phyloP scores from a whole-genome alignment of 345 rosid genomes.

The Orychophragmus violaceus region DNA sequence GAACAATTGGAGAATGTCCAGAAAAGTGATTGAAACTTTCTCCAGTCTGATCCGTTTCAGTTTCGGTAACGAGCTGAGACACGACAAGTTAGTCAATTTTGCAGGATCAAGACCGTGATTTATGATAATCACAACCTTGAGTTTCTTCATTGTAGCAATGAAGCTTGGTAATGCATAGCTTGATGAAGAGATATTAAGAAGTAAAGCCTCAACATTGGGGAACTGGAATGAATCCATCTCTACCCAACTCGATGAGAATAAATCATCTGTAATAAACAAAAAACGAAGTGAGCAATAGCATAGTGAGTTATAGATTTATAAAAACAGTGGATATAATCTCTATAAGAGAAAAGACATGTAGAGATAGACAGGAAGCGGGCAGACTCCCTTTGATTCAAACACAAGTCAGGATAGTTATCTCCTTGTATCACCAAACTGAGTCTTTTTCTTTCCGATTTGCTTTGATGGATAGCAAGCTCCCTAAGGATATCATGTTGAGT shows the following conservation, averaged over 20 bases:
- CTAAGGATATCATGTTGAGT: too few relatives aligned
- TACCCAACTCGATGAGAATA: slow-evolving; percentile 39
- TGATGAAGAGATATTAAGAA: too few relatives aligned
- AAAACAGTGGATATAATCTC: too few relatives aligned
- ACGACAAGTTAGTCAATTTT: too few relatives aligned
- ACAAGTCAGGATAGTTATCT: slow-evolving; percentile 39
- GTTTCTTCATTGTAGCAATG: too few relatives aligned
- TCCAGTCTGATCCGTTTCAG: slow-evolving; percentile 55
- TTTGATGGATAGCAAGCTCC: slow-evolving; percentile 43
- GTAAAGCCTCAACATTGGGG: slow-evolving; percentile 40
- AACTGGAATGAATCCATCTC: slow-evolving; percentile 31
- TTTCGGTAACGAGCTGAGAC: slow-evolving; percentile 33
- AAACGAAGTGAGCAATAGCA: too few relatives aligned
- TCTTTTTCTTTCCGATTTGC: slow-evolving; percentile 24
- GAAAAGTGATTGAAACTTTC: slow-evolving; percentile 27
- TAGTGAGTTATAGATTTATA: too few relatives aligned
- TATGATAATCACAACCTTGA: too few relatives aligned
- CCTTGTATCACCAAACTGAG: slow-evolving; percentile 28
- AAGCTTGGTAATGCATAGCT: too few relatives aligned
- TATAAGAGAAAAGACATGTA: too few relatives aligned
- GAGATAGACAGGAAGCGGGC: too few relatives aligned
- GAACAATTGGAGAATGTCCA: not conserved
- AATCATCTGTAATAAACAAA: slow-evolving; percentile 50
- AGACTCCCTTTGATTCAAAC: slow-evolving; percentile 3
- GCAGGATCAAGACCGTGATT: too few relatives aligned